A percentile compares a stretch with the other conserved stretches of the same genome.
Conservation (phyloP, 768 basidiomycete species). For the Cystobasidium onofrii region DNA sequence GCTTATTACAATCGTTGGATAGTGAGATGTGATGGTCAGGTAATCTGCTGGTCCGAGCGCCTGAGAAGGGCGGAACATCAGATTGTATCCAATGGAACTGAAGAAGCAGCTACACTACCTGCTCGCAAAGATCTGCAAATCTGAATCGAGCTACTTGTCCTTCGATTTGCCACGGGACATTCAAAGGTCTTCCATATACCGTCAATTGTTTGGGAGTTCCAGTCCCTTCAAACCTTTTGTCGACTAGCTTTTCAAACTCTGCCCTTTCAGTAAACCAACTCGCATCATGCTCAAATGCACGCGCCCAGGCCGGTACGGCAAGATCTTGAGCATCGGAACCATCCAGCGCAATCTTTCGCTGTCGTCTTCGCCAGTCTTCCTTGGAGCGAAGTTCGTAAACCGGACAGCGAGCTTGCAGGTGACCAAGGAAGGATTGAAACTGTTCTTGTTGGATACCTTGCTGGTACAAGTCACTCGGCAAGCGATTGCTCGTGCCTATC, state of each 20-base stretch:
- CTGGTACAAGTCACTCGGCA: constrained; percentile 36
- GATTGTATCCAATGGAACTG: not conserved
- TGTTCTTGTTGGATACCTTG: constrained; percentile 53
- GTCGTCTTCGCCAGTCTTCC: constrained; percentile 50
- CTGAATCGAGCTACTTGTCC: constrained; percentile 50
- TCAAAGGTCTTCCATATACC: constrained; percentile 53
- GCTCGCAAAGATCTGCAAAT: constrained; percentile 53
- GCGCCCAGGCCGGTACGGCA: constrained; percentile 8
- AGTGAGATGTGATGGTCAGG: constrained; percentile 53
- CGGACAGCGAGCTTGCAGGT: constrained; percentile 54
- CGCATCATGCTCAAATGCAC: constrained; percentile 38
- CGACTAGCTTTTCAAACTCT: constrained; percentile 32
- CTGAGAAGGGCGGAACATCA: constrained; percentile 35
- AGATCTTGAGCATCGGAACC: not conserved
- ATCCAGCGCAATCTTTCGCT: not conserved
- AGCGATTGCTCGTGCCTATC: constrained; percentile 44
- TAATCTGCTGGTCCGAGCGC: constrained; percentile 57
- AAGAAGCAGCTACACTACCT: not conserved
- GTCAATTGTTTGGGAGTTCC: constrained; percentile 43
- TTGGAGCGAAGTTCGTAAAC: constrained; percentile 50
- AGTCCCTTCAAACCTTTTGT: not conserved
- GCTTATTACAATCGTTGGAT: constrained; percentile 52
- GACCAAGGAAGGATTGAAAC: constrained; percentile 56
- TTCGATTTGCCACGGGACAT: constrained; percentile 49
- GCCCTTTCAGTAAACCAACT: constrained; percentile 37